Conservation (phyloP, 495 filamentous ascomycete genomes). For the Aspergillus biplanus region DNA sequence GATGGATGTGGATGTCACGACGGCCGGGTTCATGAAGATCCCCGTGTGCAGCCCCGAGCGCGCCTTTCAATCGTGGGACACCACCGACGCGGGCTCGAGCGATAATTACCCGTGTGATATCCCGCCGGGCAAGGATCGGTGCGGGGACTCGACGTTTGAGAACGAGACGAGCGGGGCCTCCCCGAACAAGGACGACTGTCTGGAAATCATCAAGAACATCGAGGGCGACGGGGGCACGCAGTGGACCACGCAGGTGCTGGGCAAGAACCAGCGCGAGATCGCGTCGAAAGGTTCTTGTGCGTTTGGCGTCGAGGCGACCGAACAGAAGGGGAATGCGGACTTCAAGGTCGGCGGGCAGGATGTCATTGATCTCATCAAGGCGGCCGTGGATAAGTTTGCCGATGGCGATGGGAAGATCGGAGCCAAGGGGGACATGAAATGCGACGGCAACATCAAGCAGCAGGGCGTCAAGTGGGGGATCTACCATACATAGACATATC, state of each 20-base stretch:
- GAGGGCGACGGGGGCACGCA: conserved; percentile 18
- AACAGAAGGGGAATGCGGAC: conserved; percentile 9
- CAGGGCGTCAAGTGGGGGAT: conserved; percentile 17
- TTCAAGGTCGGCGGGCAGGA: conserved; percentile 16
- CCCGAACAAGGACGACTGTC: conserved; percentile 34
- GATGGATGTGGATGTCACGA: conserved; percentile 29
- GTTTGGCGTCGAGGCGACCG: conserved; percentile 14
- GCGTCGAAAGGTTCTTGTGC: conserved; percentile 12
- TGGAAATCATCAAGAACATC: conserved; percentile 37
- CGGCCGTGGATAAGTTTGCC: conserved; percentile 7
- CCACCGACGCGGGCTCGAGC: conserved; percentile 9
- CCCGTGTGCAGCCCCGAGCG: conserved; percentile 35
- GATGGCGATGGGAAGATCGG: conserved; percentile 3
- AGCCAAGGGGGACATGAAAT: conserved; percentile 16
- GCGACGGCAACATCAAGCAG: conserved; percentile 9
- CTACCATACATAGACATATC: not conserved
- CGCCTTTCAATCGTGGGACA: conserved; percentile 27
- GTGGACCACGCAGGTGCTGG: conserved; percentile 2
- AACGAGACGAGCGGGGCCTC: conserved; percentile 36
- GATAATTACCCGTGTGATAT: conserved; percentile 36
- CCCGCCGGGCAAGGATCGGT: conserved; percentile 25
- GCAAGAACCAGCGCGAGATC: conserved; percentile 12
- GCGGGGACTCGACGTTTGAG: conserved; percentile 30
- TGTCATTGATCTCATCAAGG: conserved; percentile 19
- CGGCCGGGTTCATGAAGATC: conserved; percentile 35